A percentile compares a stretch with the other conserved stretches of the same genome.
Conservation (phyloP, 129 eudicot species). For the Tagetes patula region DNA sequence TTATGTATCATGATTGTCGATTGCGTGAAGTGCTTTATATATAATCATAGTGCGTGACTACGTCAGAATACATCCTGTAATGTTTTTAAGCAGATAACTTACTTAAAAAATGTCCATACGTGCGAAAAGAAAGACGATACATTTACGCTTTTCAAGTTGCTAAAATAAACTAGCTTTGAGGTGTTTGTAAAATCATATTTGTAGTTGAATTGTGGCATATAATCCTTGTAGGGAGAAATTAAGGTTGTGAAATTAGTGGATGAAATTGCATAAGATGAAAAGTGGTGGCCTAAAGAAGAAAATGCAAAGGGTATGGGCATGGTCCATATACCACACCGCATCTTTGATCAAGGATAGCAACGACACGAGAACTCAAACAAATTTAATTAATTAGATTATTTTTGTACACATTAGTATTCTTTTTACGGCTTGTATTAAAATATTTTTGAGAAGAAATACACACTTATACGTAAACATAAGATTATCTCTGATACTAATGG, state of each 20-base stretch:
- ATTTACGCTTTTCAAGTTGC: neutral
- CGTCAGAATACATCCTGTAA: too few relatives aligned
- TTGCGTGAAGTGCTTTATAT: neutral
- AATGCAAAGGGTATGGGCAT: conserved; percentile 31
- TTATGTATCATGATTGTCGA: neutral
- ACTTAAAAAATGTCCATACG: neutral
- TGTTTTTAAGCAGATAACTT: too few relatives aligned
- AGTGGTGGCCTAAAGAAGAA: conserved; percentile 33
- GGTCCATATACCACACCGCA: conserved; percentile 32
- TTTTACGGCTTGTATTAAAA: neutral
- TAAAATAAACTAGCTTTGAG: neutral
- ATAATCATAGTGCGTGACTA: too few relatives aligned
- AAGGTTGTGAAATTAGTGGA: neutral
- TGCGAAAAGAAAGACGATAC: neutral
- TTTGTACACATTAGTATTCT: neutral
- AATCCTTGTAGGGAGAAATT: neutral
- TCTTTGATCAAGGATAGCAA: conserved; percentile 24
- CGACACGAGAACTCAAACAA: conserved; percentile 20
- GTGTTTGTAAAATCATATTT: neutral
- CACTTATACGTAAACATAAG: neutral
- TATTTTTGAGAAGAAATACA: neutral
- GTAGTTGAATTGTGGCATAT: neutral
- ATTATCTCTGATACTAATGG: too few relatives aligned
- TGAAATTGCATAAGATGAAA: conserved; percentile 20
- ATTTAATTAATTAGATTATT: neutral